Conservation (phyloP, 176 grass and related monocot genomes). For the Paspalum notatum region DNA sequence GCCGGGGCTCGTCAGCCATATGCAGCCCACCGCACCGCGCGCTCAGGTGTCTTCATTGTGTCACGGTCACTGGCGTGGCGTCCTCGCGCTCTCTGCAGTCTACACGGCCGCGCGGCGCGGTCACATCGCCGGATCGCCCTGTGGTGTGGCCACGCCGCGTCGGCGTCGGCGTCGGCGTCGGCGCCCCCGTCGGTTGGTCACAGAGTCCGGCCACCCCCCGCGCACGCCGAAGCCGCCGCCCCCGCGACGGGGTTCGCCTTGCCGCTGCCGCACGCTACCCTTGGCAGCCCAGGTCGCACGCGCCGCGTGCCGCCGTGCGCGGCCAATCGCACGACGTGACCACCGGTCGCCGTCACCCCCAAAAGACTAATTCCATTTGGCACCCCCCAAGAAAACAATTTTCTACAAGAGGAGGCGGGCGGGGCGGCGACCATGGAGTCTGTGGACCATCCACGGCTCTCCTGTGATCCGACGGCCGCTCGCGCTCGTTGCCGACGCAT, state of each 20-base stretch:
- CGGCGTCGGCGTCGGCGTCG: slow-evolving; percentile 28
- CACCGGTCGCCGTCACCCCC: slow-evolving; percentile 6
- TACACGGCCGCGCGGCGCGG: no score
- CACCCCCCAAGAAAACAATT: background rate
- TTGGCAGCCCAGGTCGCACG: background rate
- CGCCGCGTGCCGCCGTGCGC: slow-evolving; percentile 51
- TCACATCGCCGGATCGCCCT: background rate
- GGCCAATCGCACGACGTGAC: slow-evolving; percentile 29
- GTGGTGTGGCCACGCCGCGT: slow-evolving; percentile 16
- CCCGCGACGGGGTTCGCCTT: slow-evolving; percentile 33
- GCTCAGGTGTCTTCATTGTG: no score
- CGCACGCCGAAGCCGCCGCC: slow-evolving; percentile 25
- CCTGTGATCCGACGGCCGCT: slow-evolving; percentile 23
- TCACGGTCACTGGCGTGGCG: no score
- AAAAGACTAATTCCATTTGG: background rate
- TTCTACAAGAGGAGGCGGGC: background rate
- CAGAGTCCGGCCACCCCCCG: no score
- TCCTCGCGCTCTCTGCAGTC: no score
- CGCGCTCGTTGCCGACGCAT: background rate
- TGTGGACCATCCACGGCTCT: no score
- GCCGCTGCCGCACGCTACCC: slow-evolving; percentile 43
- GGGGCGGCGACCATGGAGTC: background rate
- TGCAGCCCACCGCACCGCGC: background rate
- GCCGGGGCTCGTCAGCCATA: no score
- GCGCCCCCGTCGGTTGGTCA: slow-evolving; percentile 9